Evolutionary conservation across 768 basidiomycete genomes (phyloP).

Genomic region (Candolleomyces eurysporus): DNA sequence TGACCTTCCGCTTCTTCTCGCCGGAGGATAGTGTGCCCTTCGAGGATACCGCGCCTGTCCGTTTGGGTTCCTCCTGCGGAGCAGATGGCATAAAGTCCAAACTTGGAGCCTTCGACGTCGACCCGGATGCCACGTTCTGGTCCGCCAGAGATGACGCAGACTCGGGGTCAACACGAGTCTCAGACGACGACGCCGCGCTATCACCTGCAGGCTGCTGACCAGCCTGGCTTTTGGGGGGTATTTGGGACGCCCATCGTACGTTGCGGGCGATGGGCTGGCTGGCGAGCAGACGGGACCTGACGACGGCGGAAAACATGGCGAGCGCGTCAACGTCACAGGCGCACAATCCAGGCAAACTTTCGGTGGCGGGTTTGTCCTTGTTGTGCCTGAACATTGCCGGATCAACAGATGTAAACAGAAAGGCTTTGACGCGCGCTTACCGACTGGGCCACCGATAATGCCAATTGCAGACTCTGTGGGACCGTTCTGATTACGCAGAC

Average conservation of each 20-base stretch:
- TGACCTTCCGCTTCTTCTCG: slow-evolving; percentile 63
- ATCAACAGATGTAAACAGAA: too few species aligned
- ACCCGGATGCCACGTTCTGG: slow-evolving; percentile 9
- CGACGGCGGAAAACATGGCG: slow-evolving; percentile 30
- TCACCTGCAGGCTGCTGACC: slow-evolving; percentile 7
- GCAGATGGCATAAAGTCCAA: slow-evolving; percentile 63
- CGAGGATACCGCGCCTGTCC: slow-evolving; percentile 77
- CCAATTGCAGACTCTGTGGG: too few species aligned
- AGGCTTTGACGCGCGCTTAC: too few species aligned
- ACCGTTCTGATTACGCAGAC: too few species aligned
- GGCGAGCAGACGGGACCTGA: slow-evolving; percentile 27
- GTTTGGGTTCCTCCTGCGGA: slow-evolving; percentile 36
- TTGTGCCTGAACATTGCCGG: too few species aligned
- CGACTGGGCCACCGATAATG: too few species aligned
- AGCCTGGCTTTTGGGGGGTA: slow-evolving; percentile 16
- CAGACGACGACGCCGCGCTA: slow-evolving; percentile 12
- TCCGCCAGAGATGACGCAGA: slow-evolving; percentile 12
- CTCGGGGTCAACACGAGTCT: slow-evolving; percentile 14
- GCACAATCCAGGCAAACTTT: too few species aligned
- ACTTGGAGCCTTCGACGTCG: slow-evolving; percentile 38
- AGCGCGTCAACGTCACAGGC: background rate
- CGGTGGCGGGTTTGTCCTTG: too few species aligned
- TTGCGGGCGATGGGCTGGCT: slow-evolving; percentile 30
- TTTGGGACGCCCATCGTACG: slow-evolving; percentile 35
- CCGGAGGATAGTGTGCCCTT: slow-evolving; percentile 77